Evolutionary conservation across 495 filamentous ascomycete genomes (phyloP), one percentile per base, ranked within the genome.

Genomic region (Penicillium cinerascens): DNA sequence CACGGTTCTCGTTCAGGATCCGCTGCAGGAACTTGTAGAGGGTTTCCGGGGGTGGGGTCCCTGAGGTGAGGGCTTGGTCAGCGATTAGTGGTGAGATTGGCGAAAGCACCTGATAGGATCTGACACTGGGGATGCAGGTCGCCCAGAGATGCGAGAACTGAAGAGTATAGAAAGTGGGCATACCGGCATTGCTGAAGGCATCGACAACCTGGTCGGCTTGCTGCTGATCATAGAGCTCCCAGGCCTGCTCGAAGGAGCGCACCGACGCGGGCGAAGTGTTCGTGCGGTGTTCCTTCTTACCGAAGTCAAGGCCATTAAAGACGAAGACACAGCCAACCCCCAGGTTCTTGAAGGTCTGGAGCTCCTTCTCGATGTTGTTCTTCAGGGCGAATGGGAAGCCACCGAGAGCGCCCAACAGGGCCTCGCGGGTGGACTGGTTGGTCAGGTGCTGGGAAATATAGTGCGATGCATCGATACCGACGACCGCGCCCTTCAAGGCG

Each of bases 391-490:
- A 89, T 2, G 95, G 92, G 50, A 89, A 80, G 41, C 95, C 95
- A 22, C 92, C 95, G 15, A 97, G 80, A 17, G 95, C 95, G 42
- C 90, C 80, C 23, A 97, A 79, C 17, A 99, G 82, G 20, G 92
- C 89, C 61, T 99, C 95, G 47, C 85, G 86, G 36, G 78, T 79
- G 22, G 83, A 81, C 40, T 78, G 69, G 45, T 82, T 78, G 64
- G 82, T 78, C 61, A 92, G 81, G 47, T 93, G 77, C 8, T 83
- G 83, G 58, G 83, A 78, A 47, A 97, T 81, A 71, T 92, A 99
- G 70, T 93, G 84, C 23, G 87, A 83, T 33, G 91, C 93, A 75
- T 99, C 95, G 57, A 99, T 86, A 56, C 85, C 91, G 56, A 96
- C 77, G 21, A 84, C 78, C 36, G 80, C 78, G 56, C 83, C 87